These are phyloP conservation scores for Stachybotrys elegans DNA, from an alignment of 2,329 filamentous ascomycete genomes.

Conservation along the genomic window DNA sequence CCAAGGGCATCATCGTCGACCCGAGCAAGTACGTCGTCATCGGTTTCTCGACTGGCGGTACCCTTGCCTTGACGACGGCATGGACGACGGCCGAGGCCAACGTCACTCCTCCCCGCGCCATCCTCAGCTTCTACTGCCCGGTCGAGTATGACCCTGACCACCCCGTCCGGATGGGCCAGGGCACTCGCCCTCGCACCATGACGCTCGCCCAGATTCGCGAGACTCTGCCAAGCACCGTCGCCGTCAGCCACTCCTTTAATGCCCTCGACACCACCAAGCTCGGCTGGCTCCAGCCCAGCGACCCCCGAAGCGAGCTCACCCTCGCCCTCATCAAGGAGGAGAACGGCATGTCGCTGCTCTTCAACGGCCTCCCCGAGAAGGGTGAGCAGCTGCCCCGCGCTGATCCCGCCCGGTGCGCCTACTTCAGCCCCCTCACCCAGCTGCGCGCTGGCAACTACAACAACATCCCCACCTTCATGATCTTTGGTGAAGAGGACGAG, in stretches of 20 bases:
- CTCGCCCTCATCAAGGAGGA: constrained; percentile 14
- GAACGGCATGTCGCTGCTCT: constrained; percentile 14
- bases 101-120: constrained; percentile 7
- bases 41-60: constrained; percentile 10
- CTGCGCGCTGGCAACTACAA: constrained; percentile 11
- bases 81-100: constrained; percentile 6
- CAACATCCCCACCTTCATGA: constrained; percentile 11
- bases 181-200: constrained; percentile 11
- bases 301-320: constrained; percentile 13
- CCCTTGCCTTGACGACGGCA: constrained; percentile 9
- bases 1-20: constrained; percentile 3
- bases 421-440: constrained; percentile 13
- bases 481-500: constrained; percentile 15
- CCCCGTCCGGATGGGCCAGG: constrained; percentile 12
- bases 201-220: constrained; percentile 9
- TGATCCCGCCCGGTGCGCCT: constrained; percentile 7
- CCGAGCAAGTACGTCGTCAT: constrained; percentile 8
- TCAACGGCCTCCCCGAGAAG: constrained; percentile 9
- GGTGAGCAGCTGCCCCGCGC: constrained; percentile 8
- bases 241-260: constrained; percentile 9
- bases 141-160: constrained; percentile 12
- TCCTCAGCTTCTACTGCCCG: constrained; percentile 13
- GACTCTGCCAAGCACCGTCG: constrained; percentile 2
- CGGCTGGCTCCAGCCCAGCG: constrained; percentile 12
- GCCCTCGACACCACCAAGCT: constrained; percentile 11